Conservation (phyloP, 768 basidiomycete species). For the Rubroboletus satanas region DNA sequence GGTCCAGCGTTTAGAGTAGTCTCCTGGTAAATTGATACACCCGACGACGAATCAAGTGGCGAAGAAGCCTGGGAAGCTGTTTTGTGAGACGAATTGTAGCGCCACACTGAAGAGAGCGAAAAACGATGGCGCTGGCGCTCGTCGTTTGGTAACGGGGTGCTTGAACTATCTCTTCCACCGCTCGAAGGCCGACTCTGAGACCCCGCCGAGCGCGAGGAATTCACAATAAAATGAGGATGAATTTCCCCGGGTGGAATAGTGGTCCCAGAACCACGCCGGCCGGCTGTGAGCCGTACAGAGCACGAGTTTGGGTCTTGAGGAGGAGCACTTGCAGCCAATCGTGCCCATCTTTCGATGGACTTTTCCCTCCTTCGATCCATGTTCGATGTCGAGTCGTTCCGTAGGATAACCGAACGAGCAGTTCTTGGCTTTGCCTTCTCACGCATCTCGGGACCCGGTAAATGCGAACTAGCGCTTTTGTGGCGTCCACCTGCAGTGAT, state of each 20-base stretch:
- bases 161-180: conserved; percentile 19
- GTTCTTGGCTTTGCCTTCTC: conserved; percentile 30
- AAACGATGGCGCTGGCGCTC: conserved; percentile 28
- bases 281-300: conserved; percentile 4
- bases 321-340: conserved; percentile 20
- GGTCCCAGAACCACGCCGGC: conserved; percentile 32
- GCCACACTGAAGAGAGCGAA: conserved; percentile 31
- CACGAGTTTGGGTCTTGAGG: conserved; percentile 17
- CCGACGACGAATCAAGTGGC: conserved; percentile 32
- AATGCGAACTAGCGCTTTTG: conserved; percentile 22
- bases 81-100: conserved; percentile 18
- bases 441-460: conserved; percentile 10
- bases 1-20: conserved; percentile 15
- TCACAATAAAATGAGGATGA: conserved; percentile 3
- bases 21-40: conserved; percentile 27
- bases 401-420: conserved; percentile 15
- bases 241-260: conserved; percentile 21
- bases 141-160: conserved; percentile 21
- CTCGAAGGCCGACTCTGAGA: conserved; percentile 28
- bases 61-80: conserved; percentile 28
- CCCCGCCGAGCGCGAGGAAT: conserved; percentile 19
- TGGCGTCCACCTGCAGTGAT: conserved; percentile 19
- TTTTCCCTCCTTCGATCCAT: conserved; percentile 26
- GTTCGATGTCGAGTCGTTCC: conserved; percentile 22
- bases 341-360: conserved; percentile 35